phyloP scores from a whole-genome alignment of 352 stramenopile genomes.

The Lagenidium giganteum region DNA sequence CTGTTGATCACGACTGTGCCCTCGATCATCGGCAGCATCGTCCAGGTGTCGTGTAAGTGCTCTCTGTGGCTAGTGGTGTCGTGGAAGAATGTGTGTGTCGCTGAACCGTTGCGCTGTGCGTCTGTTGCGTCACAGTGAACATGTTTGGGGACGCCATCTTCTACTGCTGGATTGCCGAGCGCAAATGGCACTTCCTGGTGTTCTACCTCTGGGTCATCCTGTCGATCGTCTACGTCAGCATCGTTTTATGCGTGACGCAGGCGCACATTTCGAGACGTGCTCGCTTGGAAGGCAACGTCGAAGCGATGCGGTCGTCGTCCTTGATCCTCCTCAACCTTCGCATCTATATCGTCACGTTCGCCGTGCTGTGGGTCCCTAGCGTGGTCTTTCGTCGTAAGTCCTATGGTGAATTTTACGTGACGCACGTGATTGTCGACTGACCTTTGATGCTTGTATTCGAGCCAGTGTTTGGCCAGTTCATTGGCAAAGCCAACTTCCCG shows the following conservation, averaged over 20 bases:
- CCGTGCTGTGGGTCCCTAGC: conserved; percentile 48
- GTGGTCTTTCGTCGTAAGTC: conserved; percentile 39
- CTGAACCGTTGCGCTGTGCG: no score
- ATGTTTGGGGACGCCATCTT: conserved; percentile 36
- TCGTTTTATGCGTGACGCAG: conserved; percentile 45
- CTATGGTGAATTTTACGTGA: no score
- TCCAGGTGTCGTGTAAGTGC: no score
- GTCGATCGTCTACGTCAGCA: conserved; percentile 44
- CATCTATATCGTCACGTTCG: conserved; percentile 51
- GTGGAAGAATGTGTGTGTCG: no score
- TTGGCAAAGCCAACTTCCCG: conserved; percentile 35
- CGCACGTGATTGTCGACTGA: neutral
- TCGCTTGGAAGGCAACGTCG: conserved; percentile 23
- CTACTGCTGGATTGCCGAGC: conserved; percentile 55
- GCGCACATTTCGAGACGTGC: conserved; percentile 22
- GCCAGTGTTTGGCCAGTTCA: conserved; percentile 35
- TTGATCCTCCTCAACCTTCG: conserved; percentile 42
- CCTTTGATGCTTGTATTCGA: conserved; percentile 1
- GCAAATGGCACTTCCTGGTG: conserved; percentile 29
- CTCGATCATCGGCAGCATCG: conserved; percentile 20
- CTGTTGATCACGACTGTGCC: conserved; percentile 27
- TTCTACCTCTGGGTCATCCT: conserved; percentile 55
- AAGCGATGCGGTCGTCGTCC: conserved; percentile 45
- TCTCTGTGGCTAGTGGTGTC: no score
- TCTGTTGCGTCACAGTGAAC: no score